Percentiles rank a stretch among this genome's conserved stretches.
Conservation (phyloP, 208 protist genomes). For the Dictyostelium gargantuum region DNA sequence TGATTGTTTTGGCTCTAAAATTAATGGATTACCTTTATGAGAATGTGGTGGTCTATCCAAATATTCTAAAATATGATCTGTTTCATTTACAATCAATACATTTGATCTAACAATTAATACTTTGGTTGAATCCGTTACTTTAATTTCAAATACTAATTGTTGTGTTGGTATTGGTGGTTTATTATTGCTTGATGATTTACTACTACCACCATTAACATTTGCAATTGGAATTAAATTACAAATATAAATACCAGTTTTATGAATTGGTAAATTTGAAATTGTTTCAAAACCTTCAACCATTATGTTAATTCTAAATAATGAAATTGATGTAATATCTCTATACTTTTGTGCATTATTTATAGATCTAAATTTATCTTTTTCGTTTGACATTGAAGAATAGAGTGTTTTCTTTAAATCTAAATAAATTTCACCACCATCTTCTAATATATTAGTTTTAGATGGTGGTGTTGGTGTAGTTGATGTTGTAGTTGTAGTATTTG, state of each 20-base stretch:
- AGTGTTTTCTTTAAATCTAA: neutral
- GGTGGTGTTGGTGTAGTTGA: neutral
- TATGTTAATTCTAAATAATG: constrained; percentile 5
- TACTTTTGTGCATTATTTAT: neutral
- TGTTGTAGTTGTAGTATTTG: neutral
- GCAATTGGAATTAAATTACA: neutral
- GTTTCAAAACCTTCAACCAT: neutral
- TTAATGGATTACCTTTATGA: neutral
- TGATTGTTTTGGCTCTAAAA: constrained; percentile 2
- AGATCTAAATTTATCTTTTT: neutral
- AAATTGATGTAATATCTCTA: constrained; percentile 40
- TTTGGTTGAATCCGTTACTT: neutral
- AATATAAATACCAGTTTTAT: constrained; percentile 19
- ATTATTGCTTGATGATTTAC: neutral
- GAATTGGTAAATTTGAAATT: constrained; percentile 24
- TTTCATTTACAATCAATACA: constrained; percentile 18
- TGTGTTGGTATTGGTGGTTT: neutral
- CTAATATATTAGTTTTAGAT: neutral
- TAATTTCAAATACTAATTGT: constrained; percentile 11
- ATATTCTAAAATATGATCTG: neutral
- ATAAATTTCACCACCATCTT: neutral
- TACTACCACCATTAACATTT: neutral
- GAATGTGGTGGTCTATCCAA: neutral
- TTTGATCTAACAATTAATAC: constrained; percentile 15
- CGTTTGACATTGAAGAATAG: neutral